phyloP scores from a whole-genome alignment of 179 eudicot genomes.

The Spergularia azorica region DNA sequence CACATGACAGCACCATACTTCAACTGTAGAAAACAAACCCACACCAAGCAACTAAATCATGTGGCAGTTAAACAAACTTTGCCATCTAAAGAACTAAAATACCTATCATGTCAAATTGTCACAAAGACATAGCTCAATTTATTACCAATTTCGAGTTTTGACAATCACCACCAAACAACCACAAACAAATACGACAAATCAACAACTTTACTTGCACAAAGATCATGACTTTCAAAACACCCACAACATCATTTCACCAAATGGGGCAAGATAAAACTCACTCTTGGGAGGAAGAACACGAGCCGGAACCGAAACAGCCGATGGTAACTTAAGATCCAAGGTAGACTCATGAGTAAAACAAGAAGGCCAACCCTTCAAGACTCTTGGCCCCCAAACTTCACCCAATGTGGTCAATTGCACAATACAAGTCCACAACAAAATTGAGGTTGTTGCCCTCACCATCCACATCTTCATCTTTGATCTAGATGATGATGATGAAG shows the following conservation, averaged over 20 bases:
- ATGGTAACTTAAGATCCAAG: constrained; percentile 48
- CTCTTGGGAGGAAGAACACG: constrained; percentile 77
- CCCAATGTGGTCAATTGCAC: constrained; percentile 78
- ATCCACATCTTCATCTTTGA: constrained; percentile 81
- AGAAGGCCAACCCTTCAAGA: constrained; percentile 85
- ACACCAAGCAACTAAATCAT: constrained; percentile 1
- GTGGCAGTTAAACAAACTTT: constrained; percentile 14
- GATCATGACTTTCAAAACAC: constrained; percentile 9
- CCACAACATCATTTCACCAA: constrained; percentile 18
- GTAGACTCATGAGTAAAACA: constrained; percentile 56
- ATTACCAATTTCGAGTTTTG: constrained; percentile 11
- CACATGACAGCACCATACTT: neutral
- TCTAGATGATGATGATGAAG: constrained; percentile 34
- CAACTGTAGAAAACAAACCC: neutral
- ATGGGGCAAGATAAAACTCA: constrained; percentile 35
- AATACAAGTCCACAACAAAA: constrained; percentile 85
- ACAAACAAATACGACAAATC: constrained; percentile 1
- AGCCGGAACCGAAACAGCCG: constrained; percentile 35
- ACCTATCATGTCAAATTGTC: neutral
- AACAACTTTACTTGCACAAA: constrained; percentile 8
- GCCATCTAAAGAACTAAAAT: neutral
- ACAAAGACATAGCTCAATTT: constrained; percentile 10
- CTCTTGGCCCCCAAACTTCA: constrained; percentile 85
- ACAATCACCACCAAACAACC: constrained; percentile 23
- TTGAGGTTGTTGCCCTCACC: constrained; percentile 71